Conservation (phyloP, 306 rosid genomes). For the Prunus fruticosa region DNA sequence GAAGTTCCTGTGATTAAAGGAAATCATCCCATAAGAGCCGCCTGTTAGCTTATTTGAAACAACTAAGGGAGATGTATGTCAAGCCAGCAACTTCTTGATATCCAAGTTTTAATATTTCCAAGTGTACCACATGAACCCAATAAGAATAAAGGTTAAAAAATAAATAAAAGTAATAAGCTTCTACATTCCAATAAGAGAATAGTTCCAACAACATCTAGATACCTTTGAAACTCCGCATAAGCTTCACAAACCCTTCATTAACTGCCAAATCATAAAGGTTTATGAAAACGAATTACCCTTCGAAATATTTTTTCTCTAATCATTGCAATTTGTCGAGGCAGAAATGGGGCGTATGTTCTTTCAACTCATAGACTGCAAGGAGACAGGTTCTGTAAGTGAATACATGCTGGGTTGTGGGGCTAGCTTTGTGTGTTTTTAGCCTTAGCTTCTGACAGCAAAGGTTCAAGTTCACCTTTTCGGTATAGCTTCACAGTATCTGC, state of each 20-base stretch:
- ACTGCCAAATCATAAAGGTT: background rate
- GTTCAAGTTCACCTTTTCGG: conserved; percentile 85
- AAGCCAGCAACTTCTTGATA: background rate
- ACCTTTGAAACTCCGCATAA: conserved; percentile 5
- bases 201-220: background rate
- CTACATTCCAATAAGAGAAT: background rate
- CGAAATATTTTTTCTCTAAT: background rate
- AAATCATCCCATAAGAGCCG: conserved; percentile 10
- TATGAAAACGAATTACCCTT: background rate
- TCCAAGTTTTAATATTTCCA: background rate
- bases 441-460: conserved; percentile 69
- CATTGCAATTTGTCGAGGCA: background rate
- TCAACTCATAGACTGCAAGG: conserved; percentile 6
- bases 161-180: background rate
- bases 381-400: conserved; percentile 8
- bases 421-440: conserved; percentile 44
- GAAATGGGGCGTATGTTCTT: background rate
- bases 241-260: conserved; percentile 9
- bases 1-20: conserved; percentile 5
- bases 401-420: conserved; percentile 10
- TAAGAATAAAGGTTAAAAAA: background rate
- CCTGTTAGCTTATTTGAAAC: conserved; percentile 6
- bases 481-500: conserved; percentile 89
- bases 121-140: background rate
- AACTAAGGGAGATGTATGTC: background rate